Conservation (phyloP, 1,284 basidiomycete species). For the Vanrija sp. region DNA sequence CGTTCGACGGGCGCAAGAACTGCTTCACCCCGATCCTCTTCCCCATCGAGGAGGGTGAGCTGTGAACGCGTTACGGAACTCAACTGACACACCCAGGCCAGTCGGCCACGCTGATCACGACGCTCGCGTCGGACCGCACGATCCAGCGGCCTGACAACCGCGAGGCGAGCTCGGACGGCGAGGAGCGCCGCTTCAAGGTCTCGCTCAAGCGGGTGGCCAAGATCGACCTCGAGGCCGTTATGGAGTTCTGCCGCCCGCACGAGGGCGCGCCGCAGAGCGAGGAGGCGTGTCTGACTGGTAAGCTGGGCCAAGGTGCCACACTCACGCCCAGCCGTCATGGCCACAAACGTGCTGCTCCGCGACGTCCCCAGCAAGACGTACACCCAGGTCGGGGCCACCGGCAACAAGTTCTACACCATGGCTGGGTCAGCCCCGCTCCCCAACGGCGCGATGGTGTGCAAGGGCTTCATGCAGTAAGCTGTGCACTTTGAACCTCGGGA, state of each 20-base stretch:
- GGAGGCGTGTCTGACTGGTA: constrained; percentile 37
- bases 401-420: constrained; percentile 41
- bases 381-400: constrained; percentile 38
- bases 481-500: background rate
- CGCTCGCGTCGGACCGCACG: constrained; percentile 31
- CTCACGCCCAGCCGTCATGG: constrained; percentile 32
- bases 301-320: constrained; percentile 3
- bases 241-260: constrained; percentile 36
- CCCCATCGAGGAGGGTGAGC: constrained; percentile 27
- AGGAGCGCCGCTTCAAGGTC: constrained; percentile 32
- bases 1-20: constrained; percentile 40
- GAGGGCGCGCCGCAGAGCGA: constrained; percentile 24
- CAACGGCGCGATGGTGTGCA: constrained; percentile 39
- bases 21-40: constrained; percentile 35
- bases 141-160: constrained; percentile 20
- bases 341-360: constrained; percentile 41
- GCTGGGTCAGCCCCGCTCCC: constrained; percentile 30
- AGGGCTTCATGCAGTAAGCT: constrained; percentile 44
- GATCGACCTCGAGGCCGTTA: constrained; percentile 39
- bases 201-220: constrained; percentile 34
- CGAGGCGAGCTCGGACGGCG: constrained; percentile 31
- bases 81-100: constrained; percentile 1
- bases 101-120: constrained; percentile 14
- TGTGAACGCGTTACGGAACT: no score
- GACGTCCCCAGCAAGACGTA: constrained; percentile 37